Conservation (phyloP, 768 basidiomycete genomes). For the Termitomyces sp. region DNA sequence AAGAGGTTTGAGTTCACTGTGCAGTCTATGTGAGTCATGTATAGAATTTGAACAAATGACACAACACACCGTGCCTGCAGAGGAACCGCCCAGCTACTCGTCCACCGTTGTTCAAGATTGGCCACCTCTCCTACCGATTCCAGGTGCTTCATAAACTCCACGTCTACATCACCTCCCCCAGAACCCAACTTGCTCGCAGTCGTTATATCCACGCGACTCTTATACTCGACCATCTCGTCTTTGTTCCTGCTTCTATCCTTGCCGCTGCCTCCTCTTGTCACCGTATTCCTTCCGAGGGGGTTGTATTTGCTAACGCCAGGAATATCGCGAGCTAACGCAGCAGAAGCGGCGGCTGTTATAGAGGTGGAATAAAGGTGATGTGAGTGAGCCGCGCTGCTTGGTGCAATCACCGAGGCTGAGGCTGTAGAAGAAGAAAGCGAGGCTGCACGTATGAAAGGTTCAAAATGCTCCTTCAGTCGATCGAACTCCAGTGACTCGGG, state of each 20-base stretch:
- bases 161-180: conserved; percentile 66
- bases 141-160: conserved; percentile 65
- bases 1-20: conserved; percentile 79
- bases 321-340: conserved; percentile 84
- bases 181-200: conserved; percentile 48
- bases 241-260: conserved; percentile 66
- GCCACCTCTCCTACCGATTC: conserved; percentile 63
- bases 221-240: conserved; percentile 78
- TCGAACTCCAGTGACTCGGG: conserved; percentile 90
- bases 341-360: conserved; percentile 87
- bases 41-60: background rate
- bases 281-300: conserved; percentile 45
- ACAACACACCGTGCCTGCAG: conserved; percentile 62
- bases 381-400: conserved; percentile 53
- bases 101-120: conserved; percentile 76
- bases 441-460: conserved; percentile 87
- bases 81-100: conserved; percentile 71
- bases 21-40: background rate
- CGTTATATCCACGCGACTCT: conserved; percentile 63
- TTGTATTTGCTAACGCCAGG: conserved; percentile 80
- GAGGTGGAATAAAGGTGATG: conserved; percentile 76
- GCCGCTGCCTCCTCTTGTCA: conserved; percentile 41
- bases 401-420: conserved; percentile 37
- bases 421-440: conserved; percentile 66
- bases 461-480: conserved; percentile 93